Conservation (phyloP, 805 yeast species). For the Saccharomycopsis oosterbeekiorum region DNA sequence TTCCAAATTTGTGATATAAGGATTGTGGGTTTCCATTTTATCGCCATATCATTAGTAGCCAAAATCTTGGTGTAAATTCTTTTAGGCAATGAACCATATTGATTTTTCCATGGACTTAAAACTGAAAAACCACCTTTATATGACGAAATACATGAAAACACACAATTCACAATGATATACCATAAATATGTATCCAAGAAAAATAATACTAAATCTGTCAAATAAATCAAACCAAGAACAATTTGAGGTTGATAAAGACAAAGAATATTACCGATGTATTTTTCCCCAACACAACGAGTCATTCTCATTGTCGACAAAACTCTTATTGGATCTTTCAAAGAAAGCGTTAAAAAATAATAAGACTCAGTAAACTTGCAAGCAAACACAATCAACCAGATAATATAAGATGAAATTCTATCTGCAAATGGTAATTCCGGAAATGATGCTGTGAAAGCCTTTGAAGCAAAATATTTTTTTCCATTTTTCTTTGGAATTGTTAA, state of each 20-base stretch:
- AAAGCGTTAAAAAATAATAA: conserved; percentile 79
- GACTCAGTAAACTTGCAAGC: conserved; percentile 86
- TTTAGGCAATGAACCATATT: conserved; percentile 93
- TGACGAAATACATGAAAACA: conserved; percentile 94
- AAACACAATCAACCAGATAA: conserved; percentile 84
- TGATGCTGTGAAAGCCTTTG: conserved; percentile 90
- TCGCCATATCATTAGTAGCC: conserved; percentile 59
- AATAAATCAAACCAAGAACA: conserved; percentile 82
- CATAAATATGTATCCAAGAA: conserved; percentile 98
- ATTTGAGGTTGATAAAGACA: conserved; percentile 84
- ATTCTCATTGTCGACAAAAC: conserved; percentile 69
- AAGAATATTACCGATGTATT: conserved; percentile 64
- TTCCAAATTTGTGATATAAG: conserved; percentile 73
- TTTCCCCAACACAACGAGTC: conserved; percentile 89
- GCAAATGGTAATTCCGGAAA: conserved; percentile 71
- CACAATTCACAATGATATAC: conserved; percentile 93
- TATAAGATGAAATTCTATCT: conserved; percentile 92
- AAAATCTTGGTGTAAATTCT: conserved; percentile 95
- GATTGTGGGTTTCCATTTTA: conserved; percentile 40
- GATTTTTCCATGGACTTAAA: conserved; percentile 98
- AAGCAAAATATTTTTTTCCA: conserved; percentile 79
- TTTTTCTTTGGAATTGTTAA: conserved; percentile 58
- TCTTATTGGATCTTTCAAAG: conserved; percentile 92
- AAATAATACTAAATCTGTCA: conserved; percentile 88
- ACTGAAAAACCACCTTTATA: conserved; percentile 98